Percentiles rank a stretch among this genome's conserved stretches.
These are phyloP conservation scores for Ligustrum vulgare DNA, from an alignment of 257 asterid genomes.

Conservation along the genomic window DNA sequence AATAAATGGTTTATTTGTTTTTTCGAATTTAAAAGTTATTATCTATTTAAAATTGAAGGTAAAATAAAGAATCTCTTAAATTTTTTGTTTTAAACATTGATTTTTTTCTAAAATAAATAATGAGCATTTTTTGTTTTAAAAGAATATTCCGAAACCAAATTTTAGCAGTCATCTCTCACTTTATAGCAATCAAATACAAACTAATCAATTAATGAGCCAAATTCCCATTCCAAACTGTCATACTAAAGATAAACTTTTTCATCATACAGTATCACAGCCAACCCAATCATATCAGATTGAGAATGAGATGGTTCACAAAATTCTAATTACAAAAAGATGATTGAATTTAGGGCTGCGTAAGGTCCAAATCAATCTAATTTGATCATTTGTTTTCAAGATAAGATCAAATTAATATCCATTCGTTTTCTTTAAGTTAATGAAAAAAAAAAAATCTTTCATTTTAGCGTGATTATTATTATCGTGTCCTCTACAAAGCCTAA, in stretches of 20 bases:
- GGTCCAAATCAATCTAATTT: not conserved
- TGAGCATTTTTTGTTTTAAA: too few species aligned
- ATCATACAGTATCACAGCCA: slow-evolving; percentile 20
- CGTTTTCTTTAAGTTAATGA: not conserved
- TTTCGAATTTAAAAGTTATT: too few species aligned
- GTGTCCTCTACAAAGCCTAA: not conserved
- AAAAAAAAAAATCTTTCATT: not conserved
- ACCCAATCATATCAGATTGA: slow-evolving; percentile 37
- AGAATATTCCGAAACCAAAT: too few species aligned
- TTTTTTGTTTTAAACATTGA: too few species aligned
- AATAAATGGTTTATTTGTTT: too few species aligned
- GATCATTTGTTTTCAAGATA: not conserved
- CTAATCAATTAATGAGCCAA: not conserved
- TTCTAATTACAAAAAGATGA: slow-evolving; percentile 38
- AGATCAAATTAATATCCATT: not conserved
- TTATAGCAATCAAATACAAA: slow-evolving; percentile 11
- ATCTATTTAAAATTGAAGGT: too few species aligned
- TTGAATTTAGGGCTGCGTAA: slow-evolving; percentile 4
- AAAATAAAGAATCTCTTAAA: too few species aligned
- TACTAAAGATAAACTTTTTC: slow-evolving; percentile 4
- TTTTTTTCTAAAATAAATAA: too few species aligned
- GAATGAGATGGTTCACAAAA: slow-evolving; percentile 27
- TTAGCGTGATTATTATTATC: too few species aligned
- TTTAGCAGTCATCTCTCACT: not conserved
- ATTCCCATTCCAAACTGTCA: slow-evolving; percentile 5